Evolutionary conservation across 2,329 filamentous ascomycete genomes (phyloP), one percentile per base, ranked within the genome.

Genomic region (Alternaria angustiovoidea): DNA sequence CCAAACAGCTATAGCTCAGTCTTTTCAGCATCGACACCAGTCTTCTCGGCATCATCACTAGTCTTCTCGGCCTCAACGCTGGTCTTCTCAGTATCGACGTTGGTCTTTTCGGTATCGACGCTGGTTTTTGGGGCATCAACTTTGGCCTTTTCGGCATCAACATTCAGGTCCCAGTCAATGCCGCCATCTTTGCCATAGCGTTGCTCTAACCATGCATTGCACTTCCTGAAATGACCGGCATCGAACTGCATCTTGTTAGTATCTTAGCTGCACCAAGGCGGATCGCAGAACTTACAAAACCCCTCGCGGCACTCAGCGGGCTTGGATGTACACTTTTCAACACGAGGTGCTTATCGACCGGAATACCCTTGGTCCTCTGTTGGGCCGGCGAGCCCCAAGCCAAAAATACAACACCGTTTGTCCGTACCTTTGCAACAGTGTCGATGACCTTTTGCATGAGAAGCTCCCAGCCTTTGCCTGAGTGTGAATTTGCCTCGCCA

Each of bases 401-500:
- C 78, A 99, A 82, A 75, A 97, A 99, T 5, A 97, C 95, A 1
- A 99, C 94, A 2, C 95, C 95, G 28, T 85, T 84, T 0, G 87
- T 89, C 44, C 93, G 86, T 68, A 91, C 89, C 74, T 89, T 88
- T 0, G 91, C 91, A 2, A 98, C 92, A 0, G 91, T 86, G 67
- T 98, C 93, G 64, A 99, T 96, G 42, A 95, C 90, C 65, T 89
- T 91, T 75, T 97, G 94, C 20, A 94, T 99, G 75, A 99, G 92
- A 44, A 85, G 85, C 80, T 99, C 95, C 95, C 95, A 99, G 16
- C 95, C 95, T 64, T 89, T 89, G 71, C 91, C 90, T 3, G 91
- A 83, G 79, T 99, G 95, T 28, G 88, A 92, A 77, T 95, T 94
- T 47, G 95, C 89, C 69, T 96, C 88, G 75, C 96, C 91, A 0